Conservation (phyloP, 2,329 filamentous ascomycete species). For the Colletotrichum theobromicola region DNA sequence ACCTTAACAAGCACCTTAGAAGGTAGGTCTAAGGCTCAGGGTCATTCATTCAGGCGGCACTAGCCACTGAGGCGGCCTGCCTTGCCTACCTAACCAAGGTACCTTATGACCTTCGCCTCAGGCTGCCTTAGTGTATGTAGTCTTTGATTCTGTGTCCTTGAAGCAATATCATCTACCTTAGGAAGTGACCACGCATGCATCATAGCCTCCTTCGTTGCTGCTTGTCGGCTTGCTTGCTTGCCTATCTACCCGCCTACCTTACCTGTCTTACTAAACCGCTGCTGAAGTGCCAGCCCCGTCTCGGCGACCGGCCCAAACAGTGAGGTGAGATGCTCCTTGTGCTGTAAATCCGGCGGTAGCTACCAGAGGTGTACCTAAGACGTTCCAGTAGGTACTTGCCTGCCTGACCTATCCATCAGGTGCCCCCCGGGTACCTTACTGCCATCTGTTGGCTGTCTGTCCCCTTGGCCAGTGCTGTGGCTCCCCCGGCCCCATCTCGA, state of each 20-base stretch:
- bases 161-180: neutral
- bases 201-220: neutral
- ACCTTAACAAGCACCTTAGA: no score
- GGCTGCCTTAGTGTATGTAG: neutral
- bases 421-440: neutral
- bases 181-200: neutral
- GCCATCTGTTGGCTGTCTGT: neutral
- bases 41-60: neutral
- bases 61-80: neutral
- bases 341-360: neutral
- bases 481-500: constrained; percentile 16
- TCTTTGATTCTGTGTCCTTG: neutral
- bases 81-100: neutral
- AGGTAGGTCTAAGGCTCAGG: neutral
- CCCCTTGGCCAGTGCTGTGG: constrained; percentile 13
- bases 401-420: neutral
- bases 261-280: no score
- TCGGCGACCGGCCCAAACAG: neutral
- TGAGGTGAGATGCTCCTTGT: neutral
- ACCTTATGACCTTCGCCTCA: neutral
- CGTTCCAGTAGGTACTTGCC: no score
- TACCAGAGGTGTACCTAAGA: neutral
- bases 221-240: neutral
- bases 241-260: neutral
- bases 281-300: neutral